Conservation (phyloP, 1,139 yeast genomes). For the Torulaspora globosa region DNA sequence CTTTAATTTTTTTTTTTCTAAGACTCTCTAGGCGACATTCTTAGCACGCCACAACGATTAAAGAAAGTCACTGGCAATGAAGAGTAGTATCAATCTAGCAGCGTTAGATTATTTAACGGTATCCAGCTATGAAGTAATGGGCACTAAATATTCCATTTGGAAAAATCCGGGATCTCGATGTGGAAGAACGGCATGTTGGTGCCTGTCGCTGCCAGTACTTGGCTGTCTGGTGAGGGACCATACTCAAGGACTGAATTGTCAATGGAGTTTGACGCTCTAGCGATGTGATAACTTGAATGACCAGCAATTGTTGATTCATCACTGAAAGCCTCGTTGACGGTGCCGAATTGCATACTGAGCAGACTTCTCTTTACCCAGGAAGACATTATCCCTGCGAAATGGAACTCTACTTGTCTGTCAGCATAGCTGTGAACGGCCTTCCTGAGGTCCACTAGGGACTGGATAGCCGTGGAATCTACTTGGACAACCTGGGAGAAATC, state of each 20-base stretch:
- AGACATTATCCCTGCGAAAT: conserved; percentile 77
- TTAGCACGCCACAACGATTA: not conserved
- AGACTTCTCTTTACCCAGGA: conserved; percentile 85
- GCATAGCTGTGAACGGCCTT: conserved; percentile 71
- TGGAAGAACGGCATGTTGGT: conserved; percentile 85
- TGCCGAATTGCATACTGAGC: conserved; percentile 75
- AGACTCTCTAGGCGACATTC: not conserved
- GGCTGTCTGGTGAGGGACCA: conserved; percentile 10
- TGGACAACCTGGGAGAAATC: conserved; percentile 77
- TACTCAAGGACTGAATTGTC: conserved; percentile 25
- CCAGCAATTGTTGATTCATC: conserved; percentile 33
- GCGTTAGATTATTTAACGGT: not conserved
- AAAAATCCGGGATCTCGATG: conserved; percentile 75
- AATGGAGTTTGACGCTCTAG: conserved; percentile 26
- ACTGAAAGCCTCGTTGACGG: conserved; percentile 42
- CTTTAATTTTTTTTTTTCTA: not conserved
- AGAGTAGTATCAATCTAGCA: not conserved
- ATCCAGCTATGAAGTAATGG: not conserved
- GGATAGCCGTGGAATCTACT: conserved; percentile 75
- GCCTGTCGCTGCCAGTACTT: conserved; percentile 52
- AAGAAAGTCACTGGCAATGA: not conserved
- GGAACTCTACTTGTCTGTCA: conserved; percentile 82
- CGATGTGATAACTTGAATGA: conserved; percentile 35
- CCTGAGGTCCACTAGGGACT: conserved; percentile 69
- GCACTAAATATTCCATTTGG: conserved; percentile 32